Evolutionary conservation across 1,284 basidiomycete species (phyloP).

Genomic region (Paramarasmius palmivorus): DNA sequence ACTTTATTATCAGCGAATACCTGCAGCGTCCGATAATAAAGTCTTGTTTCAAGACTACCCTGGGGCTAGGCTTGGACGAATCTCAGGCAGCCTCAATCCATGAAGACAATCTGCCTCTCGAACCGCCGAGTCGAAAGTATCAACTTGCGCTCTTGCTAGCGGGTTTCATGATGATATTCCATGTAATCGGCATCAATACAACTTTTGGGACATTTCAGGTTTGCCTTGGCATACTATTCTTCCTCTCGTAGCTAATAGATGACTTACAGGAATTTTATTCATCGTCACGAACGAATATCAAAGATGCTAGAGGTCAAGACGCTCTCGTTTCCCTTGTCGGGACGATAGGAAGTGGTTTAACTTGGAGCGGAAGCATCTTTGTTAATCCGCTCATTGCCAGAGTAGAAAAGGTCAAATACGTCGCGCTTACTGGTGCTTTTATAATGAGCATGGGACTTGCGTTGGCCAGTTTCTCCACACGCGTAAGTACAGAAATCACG

Average conservation of each 20-base stretch:
- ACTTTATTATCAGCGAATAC: too few relatives aligned
- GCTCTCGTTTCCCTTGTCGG: conserved; percentile 44
- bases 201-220: conserved; percentile 40
- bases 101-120: too few relatives aligned
- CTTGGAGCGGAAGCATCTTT: conserved; percentile 48
- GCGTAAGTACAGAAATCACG: conserved; percentile 23
- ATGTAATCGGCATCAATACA: conserved; percentile 44
- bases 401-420: conserved; percentile 32
- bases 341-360: conserved; percentile 43
- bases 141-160: conserved; percentile 37
- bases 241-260: conserved; percentile 15
- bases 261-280: conserved; percentile 44
- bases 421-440: conserved; percentile 37
- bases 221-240: not conserved
- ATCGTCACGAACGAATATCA: conserved; percentile 35
- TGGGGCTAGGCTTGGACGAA: too few relatives aligned
- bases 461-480: conserved; percentile 38
- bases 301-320: conserved; percentile 36
- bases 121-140: conserved; percentile 19
- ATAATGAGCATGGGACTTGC: conserved; percentile 44
- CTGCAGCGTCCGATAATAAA: too few relatives aligned
- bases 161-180: conserved; percentile 46
- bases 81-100: too few relatives aligned
- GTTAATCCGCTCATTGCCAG: conserved; percentile 43
- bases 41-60: too few relatives aligned